Base-by-base conservation (phyloP, 805 yeast genomes). In the Metschnikowia matae region DNA sequence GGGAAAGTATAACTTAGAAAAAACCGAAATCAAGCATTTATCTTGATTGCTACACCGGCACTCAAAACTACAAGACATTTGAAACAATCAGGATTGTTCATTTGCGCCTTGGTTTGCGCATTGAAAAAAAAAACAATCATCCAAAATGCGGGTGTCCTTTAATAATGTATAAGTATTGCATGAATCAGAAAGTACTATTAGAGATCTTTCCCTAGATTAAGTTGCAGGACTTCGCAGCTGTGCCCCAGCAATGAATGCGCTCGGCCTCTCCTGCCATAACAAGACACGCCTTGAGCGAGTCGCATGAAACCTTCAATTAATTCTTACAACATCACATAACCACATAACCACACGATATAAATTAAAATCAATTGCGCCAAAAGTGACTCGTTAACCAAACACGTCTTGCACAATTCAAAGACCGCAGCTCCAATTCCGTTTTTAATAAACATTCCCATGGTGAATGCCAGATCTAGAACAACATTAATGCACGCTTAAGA, bases 11-110 rank as follows among this genome's bases (percentile, higher is more conserved):
- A 52, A 59, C 46, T 63, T 74, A 56, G 70, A 68, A 21, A 52
- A 59, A 11, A 62, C 65, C 4, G 55, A 48, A 2, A 62, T 74
- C 48, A 74, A 74, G 57, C 77, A 73, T 52, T 54, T 67, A 34
- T 3, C 41, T n/a, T 45, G 15, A 42, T n/a, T 6, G 42, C 10
- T 18, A 11, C 32, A 13, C 14, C 6, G 3, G 18, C 32, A 40
- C 20, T 23, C 21, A 17, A 11, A 15, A 15, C 6, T 26, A 15
- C 34, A 14, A 10, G 10, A 15, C 11, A 40, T 40, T 40, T 15
- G n/a, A 40, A 10, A 29, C 33, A 15, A 26, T 26, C 10, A 23
- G 15, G 31, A 39, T 21, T 21, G 34, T 21, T 29, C n/a, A 15
- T 15, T 20, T 15, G 32, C 18, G 21, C 43, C 34, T 11, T 40